Conservation (phyloP, 2,329 filamentous ascomycete species). For the Pseudogymnoascus sp. region DNA sequence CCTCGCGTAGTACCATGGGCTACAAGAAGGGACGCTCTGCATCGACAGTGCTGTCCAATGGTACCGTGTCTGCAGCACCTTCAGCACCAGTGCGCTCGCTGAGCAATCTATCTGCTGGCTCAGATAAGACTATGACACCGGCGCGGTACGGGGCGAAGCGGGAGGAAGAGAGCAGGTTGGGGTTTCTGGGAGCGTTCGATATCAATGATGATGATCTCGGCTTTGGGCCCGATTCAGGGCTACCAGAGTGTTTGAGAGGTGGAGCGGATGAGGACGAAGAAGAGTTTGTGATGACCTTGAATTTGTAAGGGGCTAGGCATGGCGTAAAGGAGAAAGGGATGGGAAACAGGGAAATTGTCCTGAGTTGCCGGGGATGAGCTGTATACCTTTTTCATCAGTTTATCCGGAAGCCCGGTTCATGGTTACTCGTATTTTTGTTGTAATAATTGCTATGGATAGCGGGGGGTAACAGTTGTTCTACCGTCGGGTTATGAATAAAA, state of each 20-base stretch:
- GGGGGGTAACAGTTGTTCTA: background rate
- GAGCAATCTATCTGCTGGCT: constrained; percentile 15
- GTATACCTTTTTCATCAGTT: background rate
- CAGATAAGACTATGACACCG: constrained; percentile 28
- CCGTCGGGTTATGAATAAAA: background rate
- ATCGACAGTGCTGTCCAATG: constrained; percentile 30
- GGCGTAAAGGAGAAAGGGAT: background rate
- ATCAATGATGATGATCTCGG: constrained; percentile 36
- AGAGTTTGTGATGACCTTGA: constrained; percentile 46
- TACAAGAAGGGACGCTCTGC: constrained; percentile 68
- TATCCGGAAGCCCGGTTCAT: background rate
- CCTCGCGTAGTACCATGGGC: constrained; percentile 74
- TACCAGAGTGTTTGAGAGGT: constrained; percentile 26
- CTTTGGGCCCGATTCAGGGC: constrained; percentile 20
- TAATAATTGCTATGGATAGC: constrained; percentile 1
- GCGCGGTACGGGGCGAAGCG: constrained; percentile 31
- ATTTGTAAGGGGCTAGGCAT: constrained; percentile 5
- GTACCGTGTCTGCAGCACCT: background rate
- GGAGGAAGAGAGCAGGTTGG: constrained; percentile 35
- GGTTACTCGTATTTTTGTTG: constrained; percentile 4
- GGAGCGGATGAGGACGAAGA: constrained; percentile 34
- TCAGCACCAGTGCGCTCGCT: background rate
- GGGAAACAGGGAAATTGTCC: background rate
- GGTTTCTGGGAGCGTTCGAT: constrained; percentile 52
- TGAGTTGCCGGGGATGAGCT: background rate